Evolutionary conservation across 345 rosid genomes (phyloP).

Genomic region (Gossypium turneri): DNA sequence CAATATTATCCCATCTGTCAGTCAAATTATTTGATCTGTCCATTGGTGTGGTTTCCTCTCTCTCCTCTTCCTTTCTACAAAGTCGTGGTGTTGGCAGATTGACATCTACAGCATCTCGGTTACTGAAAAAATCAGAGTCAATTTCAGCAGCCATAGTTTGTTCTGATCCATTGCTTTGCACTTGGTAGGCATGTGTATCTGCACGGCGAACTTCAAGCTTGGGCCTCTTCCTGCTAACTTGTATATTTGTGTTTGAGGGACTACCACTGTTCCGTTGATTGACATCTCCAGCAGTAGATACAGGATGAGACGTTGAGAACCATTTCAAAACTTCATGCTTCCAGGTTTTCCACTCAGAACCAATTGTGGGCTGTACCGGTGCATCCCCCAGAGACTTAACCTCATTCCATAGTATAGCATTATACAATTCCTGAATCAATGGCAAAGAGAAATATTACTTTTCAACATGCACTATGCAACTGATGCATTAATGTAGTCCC

Average conservation of each 20-base stretch:
- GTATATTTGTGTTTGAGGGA: constrained; percentile 43
- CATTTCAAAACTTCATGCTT: constrained; percentile 84
- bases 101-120: constrained; percentile 36
- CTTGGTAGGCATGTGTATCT: constrained; percentile 56
- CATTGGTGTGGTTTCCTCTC: constrained; percentile 29
- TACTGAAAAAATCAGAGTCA: constrained; percentile 52
- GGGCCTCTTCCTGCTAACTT: constrained; percentile 66
- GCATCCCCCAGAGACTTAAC: constrained; percentile 66
- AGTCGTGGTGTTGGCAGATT: constrained; percentile 30
- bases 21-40: constrained; percentile 45
- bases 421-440: constrained; percentile 67
- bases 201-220: constrained; percentile 96
- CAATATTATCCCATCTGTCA: constrained; percentile 68
- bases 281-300: constrained; percentile 35
- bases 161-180: constrained; percentile 41
- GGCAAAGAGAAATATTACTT: constrained; percentile 8
- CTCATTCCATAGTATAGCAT: constrained; percentile 73
- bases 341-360: constrained; percentile 98
- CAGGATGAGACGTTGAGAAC: constrained; percentile 61
- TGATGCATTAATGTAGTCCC: neutral
- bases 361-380: constrained; percentile 56
- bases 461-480: neutral
- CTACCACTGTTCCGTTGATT: constrained; percentile 40
- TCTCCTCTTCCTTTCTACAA: constrained; percentile 24
- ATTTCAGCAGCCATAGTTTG: constrained; percentile 44